Conservation (phyloP, 345 rosid species). For the Hibiscus syriacus region DNA sequence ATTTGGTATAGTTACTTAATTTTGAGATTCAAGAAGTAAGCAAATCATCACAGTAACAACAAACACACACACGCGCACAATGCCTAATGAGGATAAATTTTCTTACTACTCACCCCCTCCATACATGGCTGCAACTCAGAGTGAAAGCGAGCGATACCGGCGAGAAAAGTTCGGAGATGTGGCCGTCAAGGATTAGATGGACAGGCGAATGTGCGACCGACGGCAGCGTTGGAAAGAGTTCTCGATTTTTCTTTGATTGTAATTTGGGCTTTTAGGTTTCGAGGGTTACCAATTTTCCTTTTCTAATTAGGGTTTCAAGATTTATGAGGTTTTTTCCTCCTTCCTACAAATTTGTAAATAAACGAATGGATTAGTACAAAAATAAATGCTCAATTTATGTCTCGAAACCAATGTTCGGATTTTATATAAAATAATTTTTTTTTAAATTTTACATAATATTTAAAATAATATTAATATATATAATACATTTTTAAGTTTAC, state of each 20-base stretch:
- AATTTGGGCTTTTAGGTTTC: conserved; percentile 7
- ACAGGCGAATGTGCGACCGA: neutral
- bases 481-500: no score
- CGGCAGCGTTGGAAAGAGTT: neutral
- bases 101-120: conserved; percentile 72
- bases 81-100: neutral
- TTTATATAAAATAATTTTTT: no score
- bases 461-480: no score
- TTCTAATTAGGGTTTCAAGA: neutral
- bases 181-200: neutral
- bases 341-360: no score
- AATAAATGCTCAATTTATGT: no score
- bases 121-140: conserved; percentile 49
- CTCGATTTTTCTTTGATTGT: neutral
- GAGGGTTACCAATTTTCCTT: neutral
- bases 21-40: neutral
- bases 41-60: neutral
- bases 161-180: neutral
- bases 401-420: no score
- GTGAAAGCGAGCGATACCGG: neutral
- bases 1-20: conserved; percentile 5
- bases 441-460: no score
- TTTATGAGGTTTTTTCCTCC: neutral
- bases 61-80: neutral
- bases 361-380: no score